A percentile compares a stretch with the other conserved stretches of the same genome.
phyloP scores from a whole-genome alignment of 805 yeast genomes.

The Candida incommunis region DNA sequence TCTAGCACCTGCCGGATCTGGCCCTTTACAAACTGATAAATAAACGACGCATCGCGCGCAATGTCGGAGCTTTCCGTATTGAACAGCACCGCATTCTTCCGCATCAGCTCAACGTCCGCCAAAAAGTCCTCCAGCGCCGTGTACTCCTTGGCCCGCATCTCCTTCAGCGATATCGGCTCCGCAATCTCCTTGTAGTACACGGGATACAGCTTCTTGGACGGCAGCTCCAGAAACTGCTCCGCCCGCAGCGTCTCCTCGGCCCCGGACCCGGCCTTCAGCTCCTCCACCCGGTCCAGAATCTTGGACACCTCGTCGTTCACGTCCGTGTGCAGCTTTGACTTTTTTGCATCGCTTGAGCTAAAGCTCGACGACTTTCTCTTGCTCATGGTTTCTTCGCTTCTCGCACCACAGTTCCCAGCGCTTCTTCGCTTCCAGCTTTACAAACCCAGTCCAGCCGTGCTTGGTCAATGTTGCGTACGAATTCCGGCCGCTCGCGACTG shows the following conservation, averaged over 20 bases:
- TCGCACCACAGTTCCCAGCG: too few relatives aligned
- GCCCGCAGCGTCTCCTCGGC: constrained; percentile 9
- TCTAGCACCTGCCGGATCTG: constrained; percentile 26
- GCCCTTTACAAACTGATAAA: constrained; percentile 41
- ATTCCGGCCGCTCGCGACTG: too few relatives aligned
- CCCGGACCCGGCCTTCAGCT: neutral
- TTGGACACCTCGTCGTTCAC: neutral
- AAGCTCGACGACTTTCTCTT: neutral
- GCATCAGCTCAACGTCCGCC: constrained; percentile 52
- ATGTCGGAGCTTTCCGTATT: constrained; percentile 56
- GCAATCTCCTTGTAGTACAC: constrained; percentile 59
- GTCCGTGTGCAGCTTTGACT: neutral
- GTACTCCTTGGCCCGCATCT: constrained; percentile 36
- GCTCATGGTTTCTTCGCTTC: neutral
- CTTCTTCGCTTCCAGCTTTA: too few relatives aligned
- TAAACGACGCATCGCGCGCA: constrained; percentile 46
- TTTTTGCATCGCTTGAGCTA: neutral
- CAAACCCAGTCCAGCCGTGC: too few relatives aligned
- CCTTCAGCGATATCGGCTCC: constrained; percentile 56
- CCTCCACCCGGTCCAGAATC: neutral
- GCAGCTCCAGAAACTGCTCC: constrained; percentile 53
- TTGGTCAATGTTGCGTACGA: too few relatives aligned
- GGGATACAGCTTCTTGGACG: constrained; percentile 60
- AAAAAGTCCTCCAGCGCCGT: constrained; percentile 29
- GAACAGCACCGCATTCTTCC: constrained; percentile 55